Evolutionary conservation across 805 yeast species (phyloP).

Genomic region (Tetrapisispora iriomotensis): DNA sequence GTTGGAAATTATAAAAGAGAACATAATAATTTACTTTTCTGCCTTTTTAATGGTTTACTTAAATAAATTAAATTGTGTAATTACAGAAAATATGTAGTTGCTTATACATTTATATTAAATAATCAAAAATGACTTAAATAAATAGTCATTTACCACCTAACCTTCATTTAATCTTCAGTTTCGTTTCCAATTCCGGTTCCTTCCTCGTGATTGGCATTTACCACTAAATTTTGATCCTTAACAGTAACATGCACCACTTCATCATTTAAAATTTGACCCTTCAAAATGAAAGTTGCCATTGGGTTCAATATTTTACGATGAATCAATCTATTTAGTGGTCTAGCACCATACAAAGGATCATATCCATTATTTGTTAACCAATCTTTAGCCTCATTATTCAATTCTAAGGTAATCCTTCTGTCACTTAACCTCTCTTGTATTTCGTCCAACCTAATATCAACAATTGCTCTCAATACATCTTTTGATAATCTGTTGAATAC

Average conservation of each 20-base stretch:
- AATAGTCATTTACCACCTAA: too few relatives aligned
- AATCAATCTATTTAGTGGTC: slow-evolving; percentile 86
- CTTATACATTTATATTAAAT: too few relatives aligned
- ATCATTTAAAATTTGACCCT: slow-evolving; percentile 60
- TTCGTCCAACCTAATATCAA: slow-evolving; percentile 75
- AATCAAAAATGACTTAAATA: too few relatives aligned
- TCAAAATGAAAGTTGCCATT: slow-evolving; percentile 67
- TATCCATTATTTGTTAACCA: slow-evolving; percentile 83
- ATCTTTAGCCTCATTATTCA: slow-evolving; percentile 55
- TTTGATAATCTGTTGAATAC: slow-evolving; percentile 87
- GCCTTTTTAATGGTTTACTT: too few relatives aligned
- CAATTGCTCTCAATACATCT: slow-evolving; percentile 62
- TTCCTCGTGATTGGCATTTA: slow-evolving; percentile 38
- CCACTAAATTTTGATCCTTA: slow-evolving; percentile 32
- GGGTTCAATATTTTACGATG: slow-evolving; percentile 83
- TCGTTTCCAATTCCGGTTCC: slow-evolving; percentile 25
- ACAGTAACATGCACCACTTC: slow-evolving; percentile 47
- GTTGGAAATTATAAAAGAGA: too few relatives aligned
- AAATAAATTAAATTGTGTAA: too few relatives aligned
- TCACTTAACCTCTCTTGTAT: slow-evolving; percentile 69
- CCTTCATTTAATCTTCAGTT: slow-evolving; percentile 10
- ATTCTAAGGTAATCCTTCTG: slow-evolving; percentile 56
- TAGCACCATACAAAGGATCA: slow-evolving; percentile 87
- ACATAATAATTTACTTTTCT: too few relatives aligned
- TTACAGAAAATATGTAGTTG: too few relatives aligned